These are phyloP conservation scores for Alternaria burnsii DNA, from an alignment of 2,329 filamentous ascomycete species.

Conservation along the genomic window DNA sequence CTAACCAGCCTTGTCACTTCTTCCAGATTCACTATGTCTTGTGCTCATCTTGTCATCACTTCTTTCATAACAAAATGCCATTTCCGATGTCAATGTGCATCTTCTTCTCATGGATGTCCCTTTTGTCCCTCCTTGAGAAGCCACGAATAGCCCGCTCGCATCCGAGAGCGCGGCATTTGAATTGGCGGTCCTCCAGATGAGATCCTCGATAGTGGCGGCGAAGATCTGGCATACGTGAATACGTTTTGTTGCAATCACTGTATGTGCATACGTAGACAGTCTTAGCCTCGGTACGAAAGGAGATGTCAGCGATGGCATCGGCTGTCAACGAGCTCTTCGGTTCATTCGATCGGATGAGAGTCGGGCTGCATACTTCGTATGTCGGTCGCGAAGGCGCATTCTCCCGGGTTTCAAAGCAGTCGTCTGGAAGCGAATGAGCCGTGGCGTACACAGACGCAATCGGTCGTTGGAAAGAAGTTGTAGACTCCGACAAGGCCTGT, in stretches of 20 bases:
- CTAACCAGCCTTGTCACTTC: not conserved
- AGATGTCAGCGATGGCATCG: not conserved
- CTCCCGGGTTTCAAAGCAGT: no score
- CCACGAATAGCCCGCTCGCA: not conserved
- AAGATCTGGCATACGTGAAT: not conserved
- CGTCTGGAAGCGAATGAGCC: no score
- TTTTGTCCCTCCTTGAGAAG: not conserved
- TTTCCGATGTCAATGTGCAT: not conserved
- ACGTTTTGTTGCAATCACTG: not conserved
- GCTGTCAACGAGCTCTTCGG: no score
- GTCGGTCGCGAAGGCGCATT: no score
- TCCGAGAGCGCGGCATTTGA: not conserved
- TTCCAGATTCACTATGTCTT: not conserved
- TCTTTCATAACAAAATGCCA: not conserved
- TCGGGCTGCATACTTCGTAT: no score
- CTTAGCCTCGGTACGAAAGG: not conserved
- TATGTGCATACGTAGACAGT: not conserved
- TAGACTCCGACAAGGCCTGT: no score
- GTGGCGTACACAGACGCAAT: no score
- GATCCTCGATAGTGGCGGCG: not conserved
- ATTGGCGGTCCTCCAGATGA: accelerated
- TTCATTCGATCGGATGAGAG: no score
- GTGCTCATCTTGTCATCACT: not conserved
- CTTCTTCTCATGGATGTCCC: not conserved
- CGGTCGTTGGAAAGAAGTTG: no score